phyloP scores from a whole-genome alignment of 768 basidiomycete species.

The Tylopilus balloui region DNA sequence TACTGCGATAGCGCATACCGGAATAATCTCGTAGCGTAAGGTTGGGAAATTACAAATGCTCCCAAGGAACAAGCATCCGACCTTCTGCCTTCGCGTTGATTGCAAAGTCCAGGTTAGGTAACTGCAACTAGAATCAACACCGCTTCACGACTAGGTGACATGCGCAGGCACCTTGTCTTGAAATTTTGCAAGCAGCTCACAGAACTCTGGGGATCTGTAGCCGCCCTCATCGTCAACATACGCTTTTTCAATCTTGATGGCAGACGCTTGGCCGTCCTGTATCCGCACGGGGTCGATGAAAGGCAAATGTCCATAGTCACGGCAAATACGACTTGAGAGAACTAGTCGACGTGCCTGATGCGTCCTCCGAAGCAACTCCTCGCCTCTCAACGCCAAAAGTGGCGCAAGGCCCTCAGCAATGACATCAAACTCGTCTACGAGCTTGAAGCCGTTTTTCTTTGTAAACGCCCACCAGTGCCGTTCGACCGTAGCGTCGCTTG shows the following conservation, averaged over 20 bases:
- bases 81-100: slow-evolving; percentile 94
- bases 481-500: slow-evolving; percentile 82
- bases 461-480: slow-evolving; percentile 87
- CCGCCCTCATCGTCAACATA: slow-evolving; percentile 67
- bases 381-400: slow-evolving; percentile 72
- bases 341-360: slow-evolving; percentile 40
- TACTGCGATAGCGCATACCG: slow-evolving; percentile 20
- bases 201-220: slow-evolving; percentile 74
- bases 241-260: slow-evolving; percentile 51
- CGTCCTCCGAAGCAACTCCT: slow-evolving; percentile 69
- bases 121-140: slow-evolving; percentile 37
- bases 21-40: slow-evolving; percentile 44
- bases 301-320: slow-evolving; percentile 71
- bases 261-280: slow-evolving; percentile 45
- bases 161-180: slow-evolving; percentile 47
- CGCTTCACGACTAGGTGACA: background rate
- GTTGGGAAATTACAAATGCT: slow-evolving; percentile 71
- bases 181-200: slow-evolving; percentile 72
- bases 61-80: slow-evolving; percentile 91
- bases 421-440: slow-evolving; percentile 88
- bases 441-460: slow-evolving; percentile 60
- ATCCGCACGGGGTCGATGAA: slow-evolving; percentile 86
- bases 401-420: slow-evolving; percentile 75
- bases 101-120: slow-evolving; percentile 93
- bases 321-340: background rate